phyloP scores from a whole-genome alignment of 352 stramenopile species.

The Plasmopara muralis region DNA sequence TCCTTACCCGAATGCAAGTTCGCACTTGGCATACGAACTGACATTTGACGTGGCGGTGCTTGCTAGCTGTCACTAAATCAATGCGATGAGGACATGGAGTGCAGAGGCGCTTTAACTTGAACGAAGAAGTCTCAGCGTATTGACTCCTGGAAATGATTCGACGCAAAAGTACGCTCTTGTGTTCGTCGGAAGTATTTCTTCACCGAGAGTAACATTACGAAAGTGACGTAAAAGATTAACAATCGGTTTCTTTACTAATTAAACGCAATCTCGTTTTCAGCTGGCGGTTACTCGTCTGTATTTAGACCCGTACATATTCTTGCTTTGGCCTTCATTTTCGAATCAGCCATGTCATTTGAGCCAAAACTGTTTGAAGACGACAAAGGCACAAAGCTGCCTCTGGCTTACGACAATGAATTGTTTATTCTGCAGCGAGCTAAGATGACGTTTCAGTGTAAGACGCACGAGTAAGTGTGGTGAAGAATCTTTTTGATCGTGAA shows the following conservation, averaged over 20 bases:
- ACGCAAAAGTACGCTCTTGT: too few relatives aligned
- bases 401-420: conserved; percentile 73
- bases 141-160: too few relatives aligned
- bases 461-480: conserved; percentile 32
- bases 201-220: conserved; percentile 1
- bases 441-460: conserved; percentile 72
- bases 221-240: conserved; percentile 1
- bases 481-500: neutral
- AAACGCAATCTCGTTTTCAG: neutral
- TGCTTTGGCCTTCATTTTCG: neutral
- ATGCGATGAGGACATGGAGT: too few relatives aligned
- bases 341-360: conserved; percentile 58
- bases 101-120: too few relatives aligned
- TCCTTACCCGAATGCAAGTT: too few relatives aligned
- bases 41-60: too few relatives aligned
- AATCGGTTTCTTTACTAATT: conserved; percentile 10
- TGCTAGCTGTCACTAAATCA: too few relatives aligned
- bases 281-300: too few relatives aligned
- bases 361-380: conserved; percentile 65
- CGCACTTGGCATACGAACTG: too few relatives aligned
- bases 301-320: neutral
- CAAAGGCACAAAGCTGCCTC: conserved; percentile 54
- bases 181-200: neutral
- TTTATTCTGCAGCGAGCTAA: conserved; percentile 78
- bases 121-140: too few relatives aligned